A percentile compares a stretch with the other conserved stretches of the same genome.
Evolutionary conservation across 163 green algal genomes (phyloP).

Genomic region (Prototheca cutis): DNA sequence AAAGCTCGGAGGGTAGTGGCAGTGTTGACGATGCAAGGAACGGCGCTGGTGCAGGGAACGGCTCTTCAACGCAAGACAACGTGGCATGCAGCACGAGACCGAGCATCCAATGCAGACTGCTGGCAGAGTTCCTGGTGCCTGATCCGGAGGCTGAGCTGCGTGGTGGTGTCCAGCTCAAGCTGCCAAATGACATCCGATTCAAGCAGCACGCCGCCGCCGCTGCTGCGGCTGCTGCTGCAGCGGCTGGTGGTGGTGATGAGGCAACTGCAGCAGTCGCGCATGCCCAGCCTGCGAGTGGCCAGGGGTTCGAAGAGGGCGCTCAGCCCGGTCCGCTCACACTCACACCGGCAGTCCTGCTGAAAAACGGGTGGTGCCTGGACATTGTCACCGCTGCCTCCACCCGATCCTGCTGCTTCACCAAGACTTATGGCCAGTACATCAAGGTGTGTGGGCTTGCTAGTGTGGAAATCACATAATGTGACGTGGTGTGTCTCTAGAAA

Average conservation of each 20-base stretch:
- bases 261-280: too few species aligned
- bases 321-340: too few species aligned
- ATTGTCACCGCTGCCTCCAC: constrained; percentile 35
- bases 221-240: too few species aligned
- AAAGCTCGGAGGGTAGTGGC: too few species aligned
- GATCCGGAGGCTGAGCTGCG: constrained; percentile 7
- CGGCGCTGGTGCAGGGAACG: too few species aligned
- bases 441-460: constrained; percentile 9
- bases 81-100: too few species aligned
- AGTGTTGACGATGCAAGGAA: too few species aligned
- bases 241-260: too few species aligned
- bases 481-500: background rate
- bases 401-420: constrained; percentile 72
- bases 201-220: background rate
- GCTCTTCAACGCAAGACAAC: too few species aligned
- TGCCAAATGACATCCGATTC: background rate
- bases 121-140: constrained; percentile 10
- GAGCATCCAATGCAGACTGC: too few species aligned
- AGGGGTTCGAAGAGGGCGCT: too few species aligned
- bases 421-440: constrained; percentile 58
- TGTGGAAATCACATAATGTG: background rate
- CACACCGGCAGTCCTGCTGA: constrained; percentile 21
- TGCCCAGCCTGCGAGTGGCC: too few species aligned
- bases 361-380: constrained; percentile 42
- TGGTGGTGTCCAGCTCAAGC: constrained; percentile 1